Base-by-base conservation (phyloP, 1,139 yeast genomes). In the Scheffersomyces parashehatae region DNA sequence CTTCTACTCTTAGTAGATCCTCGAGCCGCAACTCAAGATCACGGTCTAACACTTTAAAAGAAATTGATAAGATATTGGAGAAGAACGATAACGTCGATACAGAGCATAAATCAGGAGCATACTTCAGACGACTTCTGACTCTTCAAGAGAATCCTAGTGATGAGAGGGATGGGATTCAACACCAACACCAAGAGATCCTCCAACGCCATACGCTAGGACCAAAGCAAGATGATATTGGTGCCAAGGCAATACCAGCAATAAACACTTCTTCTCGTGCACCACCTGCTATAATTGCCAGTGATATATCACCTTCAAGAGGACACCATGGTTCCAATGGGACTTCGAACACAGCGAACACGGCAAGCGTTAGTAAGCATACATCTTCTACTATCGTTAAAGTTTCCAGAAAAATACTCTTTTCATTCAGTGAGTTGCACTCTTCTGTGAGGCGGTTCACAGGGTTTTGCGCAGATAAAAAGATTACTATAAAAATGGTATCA, bases 401-500 rank as follows among this genome's bases (percentile, higher is more conserved):
- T 0, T 76, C 86, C 8, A 62, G 85, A 46, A 83, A 82, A 53
- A 60, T 83, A 5, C 58, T 82, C 5, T 82, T 79, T 56, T 70
- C 85, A 11, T 77, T 85, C 43, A 82, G 87, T 39, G 95, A 87
- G 55, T 72, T 87, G 40, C 90, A 85, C 52, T 79, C 84, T 30
- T 82, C 85, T 3, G 73, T 88, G 7, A 69, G 88, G 48, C 74
- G 88, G 45, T 80, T 85, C 49, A 75, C 85, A 11, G 80, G 85
- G 1, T 82, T 85, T 50, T 85, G 90, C 55, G 67, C 75, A 13
- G 91, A 85, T 51, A 82, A 83, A 49, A 75, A 79, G 34, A 69
- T 84, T 3, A 75, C 84, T 2, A 75, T 80, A 34, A 82, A 79
- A 48, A 76, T 85, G 67, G 81, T 80, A 0, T 71, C 83, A 0